A percentile compares a stretch with the other conserved stretches of the same genome.
Evolutionary conservation across 495 filamentous ascomycete species (phyloP).

Genomic region (Neurospora sp.): DNA sequence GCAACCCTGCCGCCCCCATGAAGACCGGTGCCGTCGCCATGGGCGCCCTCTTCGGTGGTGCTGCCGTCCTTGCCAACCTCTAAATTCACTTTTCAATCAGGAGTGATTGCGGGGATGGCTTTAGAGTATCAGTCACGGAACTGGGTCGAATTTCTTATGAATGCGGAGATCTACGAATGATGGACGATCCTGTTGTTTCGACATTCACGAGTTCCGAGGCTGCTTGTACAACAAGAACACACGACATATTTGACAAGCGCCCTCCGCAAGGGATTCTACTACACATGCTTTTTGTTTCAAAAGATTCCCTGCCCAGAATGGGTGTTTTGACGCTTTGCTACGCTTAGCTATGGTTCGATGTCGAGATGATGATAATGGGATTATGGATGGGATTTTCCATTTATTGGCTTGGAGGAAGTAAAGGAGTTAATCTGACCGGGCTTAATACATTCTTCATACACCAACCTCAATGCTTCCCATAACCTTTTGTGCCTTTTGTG

Average conservation of each 20-base stretch:
- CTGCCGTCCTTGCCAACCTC: slow-evolving; percentile 19
- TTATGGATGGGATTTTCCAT: neutral
- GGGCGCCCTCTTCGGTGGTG: slow-evolving; percentile 28
- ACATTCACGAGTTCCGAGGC: neutral
- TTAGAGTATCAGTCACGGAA: neutral
- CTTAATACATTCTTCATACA: neutral
- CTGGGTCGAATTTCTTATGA: neutral
- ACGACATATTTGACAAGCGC: neutral
- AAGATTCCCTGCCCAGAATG: neutral
- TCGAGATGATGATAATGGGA: neutral
- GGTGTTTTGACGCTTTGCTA: neutral
- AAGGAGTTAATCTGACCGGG: neutral
- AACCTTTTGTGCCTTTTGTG: neutral
- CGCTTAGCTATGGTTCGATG: neutral
- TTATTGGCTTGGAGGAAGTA: neutral
- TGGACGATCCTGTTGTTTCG: neutral
- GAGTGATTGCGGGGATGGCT: neutral
- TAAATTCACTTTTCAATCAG: slow-evolving; percentile 1
- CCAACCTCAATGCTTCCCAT: neutral
- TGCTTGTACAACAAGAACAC: neutral
- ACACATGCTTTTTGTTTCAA: neutral
- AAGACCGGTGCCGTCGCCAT: slow-evolving; percentile 26
- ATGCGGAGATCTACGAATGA: neutral
- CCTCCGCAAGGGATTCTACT: neutral
- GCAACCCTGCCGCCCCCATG: slow-evolving; percentile 4